Percentiles rank a stretch among this genome's conserved stretches.
Evolutionary conservation across 768 basidiomycete genomes (phyloP).

Genomic region (Mycena maculata): DNA sequence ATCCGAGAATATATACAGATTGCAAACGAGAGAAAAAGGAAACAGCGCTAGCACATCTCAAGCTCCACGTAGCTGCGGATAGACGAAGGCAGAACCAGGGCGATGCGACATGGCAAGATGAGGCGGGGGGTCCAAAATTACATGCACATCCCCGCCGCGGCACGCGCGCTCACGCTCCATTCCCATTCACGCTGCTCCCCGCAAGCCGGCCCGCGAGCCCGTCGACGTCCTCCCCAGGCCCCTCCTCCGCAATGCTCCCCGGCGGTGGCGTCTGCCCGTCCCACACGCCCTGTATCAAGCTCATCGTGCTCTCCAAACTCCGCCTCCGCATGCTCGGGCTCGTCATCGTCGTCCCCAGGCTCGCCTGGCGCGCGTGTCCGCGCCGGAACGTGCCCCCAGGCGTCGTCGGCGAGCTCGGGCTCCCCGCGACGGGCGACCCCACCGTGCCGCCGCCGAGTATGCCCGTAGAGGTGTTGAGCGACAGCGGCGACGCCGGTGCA

Average conservation of each 20-base stretch:
- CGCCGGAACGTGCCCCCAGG: conserved; percentile 70
- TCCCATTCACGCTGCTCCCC: conserved; percentile 31
- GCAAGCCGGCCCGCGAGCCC: conserved; percentile 27
- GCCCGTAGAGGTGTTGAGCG: conserved; percentile 47
- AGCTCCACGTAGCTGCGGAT: background rate
- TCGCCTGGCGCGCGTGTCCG: conserved; percentile 81
- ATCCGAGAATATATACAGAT: conserved; percentile 27
- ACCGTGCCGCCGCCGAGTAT: conserved; percentile 15
- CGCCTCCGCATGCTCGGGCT: conserved; percentile 92
- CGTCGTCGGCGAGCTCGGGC: conserved; percentile 49
- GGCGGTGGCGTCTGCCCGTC: conserved; percentile 68
- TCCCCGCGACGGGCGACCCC: conserved; percentile 25
- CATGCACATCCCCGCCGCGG: background rate
- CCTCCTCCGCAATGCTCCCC: conserved; percentile 51
- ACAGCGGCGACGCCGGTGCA: conserved; percentile 33
- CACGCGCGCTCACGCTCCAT: conserved; percentile 3
- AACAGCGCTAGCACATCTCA: conserved; percentile 10
- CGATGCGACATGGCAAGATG: background rate
- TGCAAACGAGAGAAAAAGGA: background rate
- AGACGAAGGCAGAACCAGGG: conserved; percentile 7
- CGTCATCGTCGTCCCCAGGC: conserved; percentile 95
- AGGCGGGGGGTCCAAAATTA: background rate
- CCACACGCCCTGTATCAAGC: conserved; percentile 92
- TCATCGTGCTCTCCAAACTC: conserved; percentile 95
- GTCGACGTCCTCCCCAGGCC: conserved; percentile 21